phyloP scores from a whole-genome alignment of 164 flowering plant genomes.

The Umbellularia californica region DNA sequence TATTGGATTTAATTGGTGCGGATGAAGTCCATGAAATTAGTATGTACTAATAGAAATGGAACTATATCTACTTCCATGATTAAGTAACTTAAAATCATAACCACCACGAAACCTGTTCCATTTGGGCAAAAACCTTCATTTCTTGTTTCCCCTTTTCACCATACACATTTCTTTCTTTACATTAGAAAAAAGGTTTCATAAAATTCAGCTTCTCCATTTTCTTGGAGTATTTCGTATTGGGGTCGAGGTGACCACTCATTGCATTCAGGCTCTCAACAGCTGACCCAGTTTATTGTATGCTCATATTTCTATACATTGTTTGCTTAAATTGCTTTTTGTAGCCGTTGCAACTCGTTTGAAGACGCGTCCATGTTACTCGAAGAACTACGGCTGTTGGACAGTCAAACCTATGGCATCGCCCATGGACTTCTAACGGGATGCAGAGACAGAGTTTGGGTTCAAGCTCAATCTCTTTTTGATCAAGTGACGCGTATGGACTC shows the following conservation, averaged over 20 bases:
- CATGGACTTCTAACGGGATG: conserved; percentile 90
- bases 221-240: neutral
- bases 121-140: neutral
- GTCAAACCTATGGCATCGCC: conserved; percentile 92
- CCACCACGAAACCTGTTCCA: neutral
- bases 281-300: neutral
- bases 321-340: conserved; percentile 31
- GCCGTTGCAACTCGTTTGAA: conserved; percentile 90
- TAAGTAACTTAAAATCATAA: neutral
- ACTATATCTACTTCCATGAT: neutral
- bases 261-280: neutral
- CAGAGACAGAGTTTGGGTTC: conserved; percentile 64
- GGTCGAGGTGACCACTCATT: neutral
- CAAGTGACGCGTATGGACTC: conserved; percentile 86
- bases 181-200: no score
- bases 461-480: conserved; percentile 84
- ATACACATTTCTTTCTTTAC: neutral
- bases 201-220: neutral
- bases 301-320: conserved; percentile 2
- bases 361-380: conserved; percentile 92
- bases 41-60: no score
- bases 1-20: no score
- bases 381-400: conserved; percentile 81
- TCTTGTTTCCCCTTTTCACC: neutral
- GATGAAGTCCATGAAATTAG: no score